These are phyloP conservation scores for Salix suchowensis DNA, from an alignment of 345 rosid genomes.

Conservation along the genomic window DNA sequence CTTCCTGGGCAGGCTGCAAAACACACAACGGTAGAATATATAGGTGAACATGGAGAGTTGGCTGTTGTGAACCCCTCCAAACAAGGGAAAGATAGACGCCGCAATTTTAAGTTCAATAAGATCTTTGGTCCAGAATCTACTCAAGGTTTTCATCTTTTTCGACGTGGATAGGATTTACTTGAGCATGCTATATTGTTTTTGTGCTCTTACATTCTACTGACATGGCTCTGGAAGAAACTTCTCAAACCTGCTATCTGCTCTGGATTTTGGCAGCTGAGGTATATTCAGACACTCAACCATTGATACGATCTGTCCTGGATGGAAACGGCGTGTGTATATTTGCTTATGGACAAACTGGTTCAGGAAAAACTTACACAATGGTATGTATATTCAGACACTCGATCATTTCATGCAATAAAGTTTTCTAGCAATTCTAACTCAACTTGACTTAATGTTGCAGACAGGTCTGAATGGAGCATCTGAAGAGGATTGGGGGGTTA, in stretches of 20 bases:
- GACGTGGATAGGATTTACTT: not conserved
- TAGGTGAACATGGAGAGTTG: constrained; percentile 76
- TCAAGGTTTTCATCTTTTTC: constrained; percentile 53
- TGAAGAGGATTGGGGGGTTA: constrained; percentile 85
- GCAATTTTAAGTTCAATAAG: constrained; percentile 70
- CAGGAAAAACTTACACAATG: constrained; percentile 95
- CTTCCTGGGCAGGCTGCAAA: constrained; percentile 54
- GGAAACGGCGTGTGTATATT: constrained; percentile 88
- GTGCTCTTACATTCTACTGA: not conserved
- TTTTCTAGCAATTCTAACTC: constrained; percentile 4
- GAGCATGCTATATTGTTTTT: constrained; percentile 4
- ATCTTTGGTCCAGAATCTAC: constrained; percentile 62
- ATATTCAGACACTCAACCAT: constrained; percentile 63
- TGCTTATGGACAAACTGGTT: constrained; percentile 99
- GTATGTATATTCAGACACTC: constrained; percentile 23
- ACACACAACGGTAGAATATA: constrained; percentile 47
- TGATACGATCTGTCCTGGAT: constrained; percentile 74
- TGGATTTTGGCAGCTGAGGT: constrained; percentile 60
- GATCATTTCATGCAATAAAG: not conserved
- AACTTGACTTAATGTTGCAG: constrained; percentile 29
- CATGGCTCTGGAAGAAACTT: not conserved
- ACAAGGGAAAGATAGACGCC: constrained; percentile 68
- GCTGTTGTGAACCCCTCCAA: constrained; percentile 63
- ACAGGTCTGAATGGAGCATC: constrained; percentile 60
- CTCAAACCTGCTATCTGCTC: constrained; percentile 7